A percentile compares a stretch with the other conserved stretches of the same genome.
Conservation (phyloP, 2,329 filamentous ascomycete genomes). For the Biscogniauxia mediterranea region DNA sequence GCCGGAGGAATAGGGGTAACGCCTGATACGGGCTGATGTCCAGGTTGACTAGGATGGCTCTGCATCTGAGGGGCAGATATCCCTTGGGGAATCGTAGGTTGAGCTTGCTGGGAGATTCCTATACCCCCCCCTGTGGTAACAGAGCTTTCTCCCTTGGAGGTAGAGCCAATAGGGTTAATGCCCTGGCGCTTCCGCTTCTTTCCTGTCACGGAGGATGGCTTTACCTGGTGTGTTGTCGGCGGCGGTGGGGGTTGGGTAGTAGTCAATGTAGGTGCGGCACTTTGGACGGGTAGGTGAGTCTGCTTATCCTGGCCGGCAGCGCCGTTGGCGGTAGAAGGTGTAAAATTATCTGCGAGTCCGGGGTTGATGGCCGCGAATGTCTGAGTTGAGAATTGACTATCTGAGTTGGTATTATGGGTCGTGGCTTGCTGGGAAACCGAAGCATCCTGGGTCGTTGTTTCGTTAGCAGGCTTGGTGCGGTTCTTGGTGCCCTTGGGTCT, state of each 20-base stretch:
- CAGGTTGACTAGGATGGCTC: conserved; percentile 16
- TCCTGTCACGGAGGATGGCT: conserved; percentile 32
- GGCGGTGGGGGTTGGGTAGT: conserved; percentile 10
- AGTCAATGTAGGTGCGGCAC: neutral
- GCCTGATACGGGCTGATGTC: conserved; percentile 20
- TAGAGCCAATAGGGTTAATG: conserved; percentile 14
- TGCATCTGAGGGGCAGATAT: conserved; percentile 20
- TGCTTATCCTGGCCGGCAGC: conserved; percentile 20
- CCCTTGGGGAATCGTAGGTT: conserved; percentile 15
- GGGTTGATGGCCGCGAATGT: conserved; percentile 6
- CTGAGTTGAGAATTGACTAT: conserved; percentile 11
- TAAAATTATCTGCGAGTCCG: conserved; percentile 14
- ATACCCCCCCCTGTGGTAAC: conserved; percentile 5
- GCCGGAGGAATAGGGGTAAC: conserved; percentile 18
- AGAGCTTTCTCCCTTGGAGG: conserved; percentile 17
- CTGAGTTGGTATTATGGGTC: conserved; percentile 11
- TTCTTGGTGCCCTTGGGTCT: conserved; percentile 41
- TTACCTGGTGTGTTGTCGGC: conserved; percentile 21
- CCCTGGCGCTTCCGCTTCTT: conserved; percentile 33
- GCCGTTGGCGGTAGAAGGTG: conserved; percentile 17
- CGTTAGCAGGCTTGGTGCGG: conserved; percentile 27
- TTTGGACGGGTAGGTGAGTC: conserved; percentile 5
- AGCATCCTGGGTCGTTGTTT: conserved; percentile 12
- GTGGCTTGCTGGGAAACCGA: conserved; percentile 13
- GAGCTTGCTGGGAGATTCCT: conserved; percentile 18